Percentiles rank a stretch among this genome's conserved stretches.
phyloP scores from a whole-genome alignment of 2,329 filamentous ascomycete genomes.

The Didymella exigua region DNA sequence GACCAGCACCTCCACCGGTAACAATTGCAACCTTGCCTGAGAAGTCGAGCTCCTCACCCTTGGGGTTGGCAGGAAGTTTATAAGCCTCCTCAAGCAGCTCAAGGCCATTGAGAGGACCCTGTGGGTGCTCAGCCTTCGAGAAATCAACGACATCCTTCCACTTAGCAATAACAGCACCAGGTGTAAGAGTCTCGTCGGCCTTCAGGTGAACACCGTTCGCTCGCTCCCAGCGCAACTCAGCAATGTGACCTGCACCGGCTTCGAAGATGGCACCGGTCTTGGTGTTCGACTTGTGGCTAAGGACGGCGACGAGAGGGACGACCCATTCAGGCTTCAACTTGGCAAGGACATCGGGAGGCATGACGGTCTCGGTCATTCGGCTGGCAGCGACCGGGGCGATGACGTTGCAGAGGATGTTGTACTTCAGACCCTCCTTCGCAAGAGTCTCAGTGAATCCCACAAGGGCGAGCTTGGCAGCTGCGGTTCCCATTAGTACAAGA shows the following conservation, averaged over 20 bases:
- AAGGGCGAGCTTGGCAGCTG: slow-evolving; percentile 89
- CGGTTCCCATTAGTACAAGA: slow-evolving; percentile 25
- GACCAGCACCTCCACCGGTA: slow-evolving; percentile 56
- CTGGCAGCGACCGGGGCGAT: slow-evolving; percentile 95
- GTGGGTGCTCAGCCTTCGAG: slow-evolving; percentile 80
- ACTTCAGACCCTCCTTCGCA: slow-evolving; percentile 96
- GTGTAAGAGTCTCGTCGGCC: slow-evolving; percentile 85
- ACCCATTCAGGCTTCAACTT: slow-evolving; percentile 92
- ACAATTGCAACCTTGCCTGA: slow-evolving; percentile 48
- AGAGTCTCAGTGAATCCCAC: slow-evolving; percentile 98
- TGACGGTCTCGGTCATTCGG: slow-evolving; percentile 92
- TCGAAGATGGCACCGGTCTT: slow-evolving; percentile 94
- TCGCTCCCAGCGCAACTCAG: slow-evolving; percentile 95
- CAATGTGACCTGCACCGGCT: slow-evolving; percentile 87
- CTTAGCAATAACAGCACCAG: slow-evolving; percentile 83
- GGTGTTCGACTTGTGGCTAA: slow-evolving; percentile 85
- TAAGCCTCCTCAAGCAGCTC: slow-evolving; percentile 59
- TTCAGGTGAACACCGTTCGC: slow-evolving; percentile 87
- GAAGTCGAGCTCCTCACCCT: slow-evolving; percentile 43
- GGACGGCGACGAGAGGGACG: slow-evolving; percentile 85
- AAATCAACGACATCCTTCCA: slow-evolving; percentile 91
- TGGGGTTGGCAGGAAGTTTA: slow-evolving; percentile 39
- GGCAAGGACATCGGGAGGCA: slow-evolving; percentile 90
- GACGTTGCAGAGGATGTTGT: slow-evolving; percentile 95
- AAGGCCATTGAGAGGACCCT: slow-evolving; percentile 86